Conservation (phyloP, 2,329 filamentous ascomycete species). For the Talaromyces sp. region DNA sequence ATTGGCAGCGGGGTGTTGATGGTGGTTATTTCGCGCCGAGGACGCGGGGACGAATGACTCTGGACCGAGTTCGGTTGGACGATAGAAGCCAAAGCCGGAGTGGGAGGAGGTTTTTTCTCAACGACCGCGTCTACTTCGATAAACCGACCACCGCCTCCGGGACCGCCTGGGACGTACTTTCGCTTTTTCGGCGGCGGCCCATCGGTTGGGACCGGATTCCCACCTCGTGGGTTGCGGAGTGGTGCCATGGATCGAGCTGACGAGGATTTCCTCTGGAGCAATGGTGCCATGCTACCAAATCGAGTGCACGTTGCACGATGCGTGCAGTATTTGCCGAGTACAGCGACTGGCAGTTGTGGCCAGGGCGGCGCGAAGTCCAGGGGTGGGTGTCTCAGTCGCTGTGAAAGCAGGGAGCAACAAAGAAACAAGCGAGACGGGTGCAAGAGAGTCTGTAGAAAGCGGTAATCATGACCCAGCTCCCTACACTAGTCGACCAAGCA, state of each 20-base stretch:
- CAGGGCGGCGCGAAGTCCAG: background rate
- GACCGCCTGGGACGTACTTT: conserved; percentile 79
- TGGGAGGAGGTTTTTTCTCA: conserved; percentile 54
- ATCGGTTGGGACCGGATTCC: conserved; percentile 26
- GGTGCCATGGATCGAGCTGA: conserved; percentile 27
- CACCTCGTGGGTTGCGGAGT: conserved; percentile 26
- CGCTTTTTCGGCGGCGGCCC: conserved; percentile 67
- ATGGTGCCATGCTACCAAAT: conserved; percentile 34
- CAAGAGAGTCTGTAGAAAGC: background rate
- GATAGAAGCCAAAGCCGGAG: conserved; percentile 35
- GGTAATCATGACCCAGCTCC: background rate
- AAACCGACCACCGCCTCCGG: conserved; percentile 80
- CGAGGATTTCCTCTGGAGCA: conserved; percentile 24
- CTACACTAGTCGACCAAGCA: background rate
- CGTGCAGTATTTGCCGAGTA: background rate
- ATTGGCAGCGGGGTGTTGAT: conserved; percentile 23
- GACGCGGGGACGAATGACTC: conserved; percentile 46
- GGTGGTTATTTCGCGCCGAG: conserved; percentile 47
- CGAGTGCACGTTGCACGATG: background rate
- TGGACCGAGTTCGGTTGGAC: conserved; percentile 34
- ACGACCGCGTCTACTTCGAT: conserved; percentile 61
- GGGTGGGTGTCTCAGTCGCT: conserved; percentile 1
- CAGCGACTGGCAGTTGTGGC: background rate
- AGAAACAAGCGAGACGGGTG: background rate
- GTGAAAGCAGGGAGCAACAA: background rate